Evolutionary conservation across 2,329 filamentous ascomycete genomes (phyloP), one percentile per base, ranked within the genome.

Genomic region (Hypomyces perniciosus): DNA sequence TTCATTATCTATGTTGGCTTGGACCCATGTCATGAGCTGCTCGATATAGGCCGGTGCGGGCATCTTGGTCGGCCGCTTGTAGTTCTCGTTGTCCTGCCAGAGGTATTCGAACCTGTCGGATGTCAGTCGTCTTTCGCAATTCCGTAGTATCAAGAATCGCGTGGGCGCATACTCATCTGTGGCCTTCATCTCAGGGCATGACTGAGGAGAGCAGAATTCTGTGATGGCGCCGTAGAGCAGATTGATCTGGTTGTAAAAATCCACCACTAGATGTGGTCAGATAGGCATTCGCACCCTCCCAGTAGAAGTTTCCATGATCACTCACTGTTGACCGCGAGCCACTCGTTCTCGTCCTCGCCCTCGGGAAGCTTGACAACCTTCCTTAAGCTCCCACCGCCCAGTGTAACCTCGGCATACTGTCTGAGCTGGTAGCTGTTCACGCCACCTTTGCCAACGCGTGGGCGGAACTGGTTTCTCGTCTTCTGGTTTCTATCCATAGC

Each of bases 171-270:
- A 93, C 86, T 99, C 93, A 73, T 99, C 95, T 8, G 93, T 99
- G n/a, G 93, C 93, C 72, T 99, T 99, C 93, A 99, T 99, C 74
- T 97, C 93, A 1, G 93, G 93, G 69, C 93, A 99, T 57, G 90
- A 90, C 67, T 93, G 87, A 31, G 93, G 92, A 28, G 93, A 97
- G 77, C 93, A 99, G 72, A 99, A 99, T 68, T 99, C 93, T 54
- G 93, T 99, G 67, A 99, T 99, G 59, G 93, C 93, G 53, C 95
- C 95, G 69, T 99, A 99, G 53, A 99, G 85, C 34, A 99, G 81
- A 73, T 99, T 99, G 77, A 99, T 95, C 72, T 99, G 93, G 76
- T 99, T 99, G 82, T 99, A 99, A 72, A 99, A 99, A 72, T 99
- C 93, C 75, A 99, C 93, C 75, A 99, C 91, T 96, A 60, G 27